These are phyloP conservation scores for Debaryomyces nepalensis DNA, from an alignment of 1,139 yeast species.

Conservation along the genomic window DNA sequence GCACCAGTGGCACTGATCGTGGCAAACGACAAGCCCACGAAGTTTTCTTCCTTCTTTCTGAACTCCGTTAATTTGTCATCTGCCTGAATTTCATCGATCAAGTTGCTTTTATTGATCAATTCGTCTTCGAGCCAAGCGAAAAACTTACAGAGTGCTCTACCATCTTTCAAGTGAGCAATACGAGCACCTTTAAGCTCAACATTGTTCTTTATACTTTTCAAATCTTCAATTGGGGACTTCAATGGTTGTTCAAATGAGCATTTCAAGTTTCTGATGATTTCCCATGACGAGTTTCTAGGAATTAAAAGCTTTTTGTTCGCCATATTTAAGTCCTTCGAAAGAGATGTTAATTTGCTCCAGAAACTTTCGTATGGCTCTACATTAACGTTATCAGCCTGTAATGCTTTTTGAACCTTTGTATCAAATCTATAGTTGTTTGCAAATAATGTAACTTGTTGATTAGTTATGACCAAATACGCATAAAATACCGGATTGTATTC, in stretches of 20 bases:
- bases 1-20: conserved; percentile 94
- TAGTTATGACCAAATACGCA: conserved; percentile 70
- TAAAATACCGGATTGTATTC: conserved; percentile 91
- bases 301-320: conserved; percentile 53
- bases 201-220: conserved; percentile 79
- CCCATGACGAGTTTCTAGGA: conserved; percentile 81
- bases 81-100: conserved; percentile 80
- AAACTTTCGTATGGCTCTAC: conserved; percentile 59
- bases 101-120: conserved; percentile 54
- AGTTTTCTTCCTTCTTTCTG: conserved; percentile 64
- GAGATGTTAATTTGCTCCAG: conserved; percentile 55
- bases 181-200: conserved; percentile 78
- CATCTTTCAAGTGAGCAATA: conserved; percentile 84
- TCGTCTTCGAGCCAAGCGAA: conserved; percentile 87
- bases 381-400: conserved; percentile 44
- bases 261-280: conserved; percentile 60
- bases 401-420: conserved; percentile 34
- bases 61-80: conserved; percentile 70
- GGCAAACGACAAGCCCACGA: conserved; percentile 84
- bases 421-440: conserved; percentile 35
- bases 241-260: conserved; percentile 49
- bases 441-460: conserved; percentile 58
- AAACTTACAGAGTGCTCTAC: conserved; percentile 75
- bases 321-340: conserved; percentile 48
- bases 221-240: conserved; percentile 65